Base-by-base conservation (phyloP, 1,284 basidiomycete species). In the Trametes polyzona region DNA sequence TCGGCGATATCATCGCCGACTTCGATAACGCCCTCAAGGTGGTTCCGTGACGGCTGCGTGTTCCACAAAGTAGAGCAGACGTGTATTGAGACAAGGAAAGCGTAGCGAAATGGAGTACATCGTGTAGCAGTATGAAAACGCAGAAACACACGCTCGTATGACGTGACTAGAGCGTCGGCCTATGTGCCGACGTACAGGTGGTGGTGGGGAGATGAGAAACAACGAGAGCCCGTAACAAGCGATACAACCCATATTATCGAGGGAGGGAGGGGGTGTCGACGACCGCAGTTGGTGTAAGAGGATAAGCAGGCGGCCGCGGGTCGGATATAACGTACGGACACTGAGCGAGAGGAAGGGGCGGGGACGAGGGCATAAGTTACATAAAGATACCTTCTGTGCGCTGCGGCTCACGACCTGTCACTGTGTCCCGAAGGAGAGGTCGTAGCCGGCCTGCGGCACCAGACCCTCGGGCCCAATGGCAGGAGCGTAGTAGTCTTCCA, bases 1-100 rank as follows among this genome's bases (percentile, higher is more conserved):
- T 94, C 67, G 79, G 79, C 33, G 92, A 94, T 68, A 94, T 94
- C 70, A 88, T 93, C 64, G 90, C 90, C 14, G 93, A 95, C 73
- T 93, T 95, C 68, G 84, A 87, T 58, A 80, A 82, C 55, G 87
- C 86, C 2, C 74, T 85, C 24, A 71, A 72, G 47, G 52, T 51
- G 12, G 69, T 73, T 2, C 63, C 61, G 17, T 66, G 43, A 58
- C n/a, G n/a, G n/a, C n/a, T n/a, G n/a, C n/a, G n/a, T 4, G 1
- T 8, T 17, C 19, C 43, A n/a, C 43, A 30, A 30, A 11, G 19
- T 21, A 4, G 27, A 30, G 21, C 4, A 17, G 21, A 17, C 8
- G 14, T 11, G 16, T 10, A 33, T n/a, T n/a, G 26, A 4, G 41
- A 43, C 17, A 43, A 24, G 33, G 12, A 12, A 12, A n/a, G n/a